Conservation (phyloP, 2,329 filamentous ascomycete species). For the Fusarium graminum region DNA sequence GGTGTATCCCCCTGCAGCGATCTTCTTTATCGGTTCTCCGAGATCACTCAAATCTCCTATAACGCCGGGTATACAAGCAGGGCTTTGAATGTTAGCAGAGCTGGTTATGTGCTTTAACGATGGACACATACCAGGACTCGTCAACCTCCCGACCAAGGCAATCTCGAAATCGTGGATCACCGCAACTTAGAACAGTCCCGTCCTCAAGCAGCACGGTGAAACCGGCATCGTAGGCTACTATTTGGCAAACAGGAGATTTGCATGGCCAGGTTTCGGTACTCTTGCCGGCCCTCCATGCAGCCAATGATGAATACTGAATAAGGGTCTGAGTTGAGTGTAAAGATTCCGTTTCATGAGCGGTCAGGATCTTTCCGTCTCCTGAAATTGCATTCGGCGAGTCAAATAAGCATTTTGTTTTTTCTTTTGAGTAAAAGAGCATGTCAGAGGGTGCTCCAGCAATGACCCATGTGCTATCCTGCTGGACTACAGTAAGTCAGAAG, state of each 20-base stretch:
- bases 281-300: slow-evolving; percentile 28
- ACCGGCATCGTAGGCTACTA: slow-evolving; percentile 63
- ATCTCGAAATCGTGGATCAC: slow-evolving; percentile 69
- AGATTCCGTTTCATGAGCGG: not conserved
- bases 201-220: slow-evolving; percentile 61
- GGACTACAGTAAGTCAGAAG: slow-evolving; percentile 35
- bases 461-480: slow-evolving; percentile 35
- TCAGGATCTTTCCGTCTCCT: slow-evolving; percentile 33
- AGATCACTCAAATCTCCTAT: slow-evolving; percentile 66
- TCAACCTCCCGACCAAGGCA: slow-evolving; percentile 67
- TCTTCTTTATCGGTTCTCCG: slow-evolving; percentile 64
- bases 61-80: slow-evolving; percentile 60
- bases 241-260: slow-evolving; percentile 53
- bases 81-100: slow-evolving; percentile 50
- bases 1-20: slow-evolving; percentile 69
- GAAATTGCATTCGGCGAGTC: slow-evolving; percentile 32
- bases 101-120: not conserved
- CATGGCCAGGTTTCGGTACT: slow-evolving; percentile 43
- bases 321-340: slow-evolving; percentile 23
- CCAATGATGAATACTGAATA: slow-evolving; percentile 43
- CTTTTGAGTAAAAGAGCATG: slow-evolving; percentile 2
- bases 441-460: slow-evolving; percentile 35
- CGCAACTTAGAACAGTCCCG: slow-evolving; percentile 65
- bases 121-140: slow-evolving; percentile 51
- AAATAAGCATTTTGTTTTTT: slow-evolving; percentile 3